Evolutionary conservation across 2,329 filamentous ascomycete species (phyloP), one percentile per base, ranked within the genome.

Genomic region (Westerdykella ornata): DNA sequence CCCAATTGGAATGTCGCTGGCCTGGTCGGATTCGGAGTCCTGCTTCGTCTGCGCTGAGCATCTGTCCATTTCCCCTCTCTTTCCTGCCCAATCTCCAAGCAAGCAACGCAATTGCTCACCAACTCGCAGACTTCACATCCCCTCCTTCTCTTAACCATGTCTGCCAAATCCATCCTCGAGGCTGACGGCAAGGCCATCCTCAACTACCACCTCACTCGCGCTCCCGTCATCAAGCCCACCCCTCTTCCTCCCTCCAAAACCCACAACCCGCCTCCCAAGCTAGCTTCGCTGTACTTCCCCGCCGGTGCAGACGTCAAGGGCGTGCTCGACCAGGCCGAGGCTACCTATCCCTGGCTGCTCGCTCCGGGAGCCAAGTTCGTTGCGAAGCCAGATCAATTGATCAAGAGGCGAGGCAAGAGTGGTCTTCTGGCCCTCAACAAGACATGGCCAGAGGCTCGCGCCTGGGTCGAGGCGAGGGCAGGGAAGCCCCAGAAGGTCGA

Each of bases 121-220:
- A 45, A 18, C 41, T 45, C 38, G 35, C 26, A 43, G 39, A 33
- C 29, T 33, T 26, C 22, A n/a, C n/a, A 7, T 5, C 30, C 14
- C 14, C 30, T 15, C 3, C 30, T 17, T 45, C 48, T 38, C 52
- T 47, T 47, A 45, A 78, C 64, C 64, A 94, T 94, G 88, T 88
- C 87, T 69, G 87, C 92, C 72, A 98, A 98, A 77, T 85, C 90
- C 57, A 97, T 98, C 68, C 75, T 85, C 78, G 92, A 98, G 80
- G 90, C 90, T 78, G 92, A 98, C 77, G 92, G 92, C 81, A 98
- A 98, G 85, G 92, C 92, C 80, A 97, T 98, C 77, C 81, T 98
- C 81, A 97, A 96, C 85, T 98, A 97, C 81, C 92, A 97, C 79
- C 88, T 98, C 73, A 97, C 92, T 62, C 85, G 92, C 68, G 88